Base-by-base conservation (phyloP, 768 basidiomycete genomes). In the Termitomyces sp. region DNA sequence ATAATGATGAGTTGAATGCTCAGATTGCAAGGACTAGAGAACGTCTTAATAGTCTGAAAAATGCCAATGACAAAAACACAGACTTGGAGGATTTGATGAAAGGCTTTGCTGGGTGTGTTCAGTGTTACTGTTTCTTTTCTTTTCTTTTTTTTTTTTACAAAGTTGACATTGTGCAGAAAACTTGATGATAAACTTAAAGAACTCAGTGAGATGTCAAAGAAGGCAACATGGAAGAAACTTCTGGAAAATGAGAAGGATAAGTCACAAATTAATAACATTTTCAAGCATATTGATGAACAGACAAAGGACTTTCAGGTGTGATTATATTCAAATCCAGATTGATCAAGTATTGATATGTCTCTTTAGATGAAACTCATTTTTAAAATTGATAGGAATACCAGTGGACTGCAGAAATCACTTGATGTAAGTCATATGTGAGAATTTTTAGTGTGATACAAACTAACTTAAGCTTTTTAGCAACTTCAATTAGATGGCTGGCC, bases 361-460 rank as follows among this genome's bases (percentile, higher is more conserved):
- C 7, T 51, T 39, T 16, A 59, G 58, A 24, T 59, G 7, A 33
- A 7, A n/a, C 18, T 59, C 6, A 15, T 22, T 3, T 12, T 59
- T 7, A 52, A 20, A 5, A 57, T 51, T 40, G 49, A 59, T 9
- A 28, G 33, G 11, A 44, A 52, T n/a, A 59, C 36, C 6, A 33
- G 38, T 18, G n/a, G n/a, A n/a, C n/a, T 74, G 69, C 61, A 69
- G 1, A 2, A 45, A 6, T n/a, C 7, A 20, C 42, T 56, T 11
- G 28, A 40, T 66, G 39, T 63, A 57, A 12, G 69, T 69, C 33
- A 48, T 57, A 28, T 28, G 4, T 24, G 22, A 64, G 1, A 65
- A 70, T 20, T 51, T 40, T 7, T 20, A 44, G 22, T 69, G 69
- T 68, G 68, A 63, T 6, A 60, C 65, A 1, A 44, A 68, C 28